phyloP scores from a whole-genome alignment of 2,329 filamentous ascomycete genomes.

The Elsinoe batatas region DNA sequence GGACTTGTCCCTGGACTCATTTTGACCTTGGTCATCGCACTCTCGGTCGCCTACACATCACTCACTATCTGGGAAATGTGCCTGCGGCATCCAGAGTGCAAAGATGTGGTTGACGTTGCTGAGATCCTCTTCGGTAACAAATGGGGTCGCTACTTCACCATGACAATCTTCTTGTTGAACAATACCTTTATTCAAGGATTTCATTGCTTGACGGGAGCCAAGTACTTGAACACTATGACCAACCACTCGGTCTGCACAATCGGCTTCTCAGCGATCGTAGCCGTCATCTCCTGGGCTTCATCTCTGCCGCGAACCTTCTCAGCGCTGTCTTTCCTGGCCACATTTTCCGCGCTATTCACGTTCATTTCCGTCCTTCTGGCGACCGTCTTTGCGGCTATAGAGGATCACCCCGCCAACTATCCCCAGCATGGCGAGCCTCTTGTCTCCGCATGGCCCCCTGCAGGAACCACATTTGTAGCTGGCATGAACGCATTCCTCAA shows the following conservation, averaged over 20 bases:
- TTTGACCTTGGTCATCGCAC: conserved; percentile 67
- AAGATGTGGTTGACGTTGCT: conserved; percentile 91
- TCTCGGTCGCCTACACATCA: conserved; percentile 73
- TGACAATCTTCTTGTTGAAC: conserved; percentile 85
- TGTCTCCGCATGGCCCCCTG: conserved; percentile 57
- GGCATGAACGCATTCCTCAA: conserved; percentile 87
- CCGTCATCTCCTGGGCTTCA: conserved; percentile 64
- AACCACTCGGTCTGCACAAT: conserved; percentile 65
- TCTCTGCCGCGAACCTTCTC: conserved; percentile 81
- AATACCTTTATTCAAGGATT: conserved; percentile 86
- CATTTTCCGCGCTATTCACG: conserved; percentile 73
- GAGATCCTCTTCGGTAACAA: conserved; percentile 80
- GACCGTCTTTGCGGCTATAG: conserved; percentile 68
- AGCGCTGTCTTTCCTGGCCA: conserved; percentile 68
- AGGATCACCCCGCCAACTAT: conserved; percentile 57
- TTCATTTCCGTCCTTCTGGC: conserved; percentile 82
- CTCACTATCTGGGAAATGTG: conserved; percentile 70
- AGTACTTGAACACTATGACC: conserved; percentile 85
- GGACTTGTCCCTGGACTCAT: conserved; percentile 82
- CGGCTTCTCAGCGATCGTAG: conserved; percentile 63
- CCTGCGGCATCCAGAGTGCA: conserved; percentile 77
- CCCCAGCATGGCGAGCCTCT: conserved; percentile 48
- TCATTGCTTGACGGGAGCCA: conserved; percentile 73
- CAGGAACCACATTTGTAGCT: conserved; percentile 66
- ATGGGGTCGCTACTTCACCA: conserved; percentile 59